Conservation (phyloP, 2,329 filamentous ascomycete species). For the Exophiala lecanii-corni region DNA sequence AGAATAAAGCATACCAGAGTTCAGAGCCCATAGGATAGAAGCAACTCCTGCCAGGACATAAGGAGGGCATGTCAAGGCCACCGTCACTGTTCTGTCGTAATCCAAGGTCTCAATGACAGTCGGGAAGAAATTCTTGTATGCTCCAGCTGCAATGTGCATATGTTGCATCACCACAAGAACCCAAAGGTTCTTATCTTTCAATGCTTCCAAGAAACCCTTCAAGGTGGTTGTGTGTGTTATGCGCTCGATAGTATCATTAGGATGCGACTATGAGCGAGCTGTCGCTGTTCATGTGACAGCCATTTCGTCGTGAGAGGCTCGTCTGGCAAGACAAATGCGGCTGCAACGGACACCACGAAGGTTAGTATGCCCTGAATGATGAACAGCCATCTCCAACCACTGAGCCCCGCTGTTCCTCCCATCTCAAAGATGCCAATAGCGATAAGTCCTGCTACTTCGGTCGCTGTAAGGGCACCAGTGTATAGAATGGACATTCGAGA, state of each 20-base stretch:
- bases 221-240: conserved; percentile 34
- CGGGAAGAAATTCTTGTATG: conserved; percentile 44
- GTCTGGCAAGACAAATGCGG: conserved; percentile 39
- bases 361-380: conserved; percentile 52
- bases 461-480: conserved; percentile 56
- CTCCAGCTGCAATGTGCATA: conserved; percentile 42
- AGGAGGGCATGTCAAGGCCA: conserved; percentile 44
- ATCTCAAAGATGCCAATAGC: conserved; percentile 56
- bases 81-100: conserved; percentile 44
- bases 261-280: conserved; percentile 42
- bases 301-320: conserved; percentile 38
- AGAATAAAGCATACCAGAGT: conserved; percentile 3
- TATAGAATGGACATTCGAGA: conserved; percentile 53
- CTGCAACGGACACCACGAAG: conserved; percentile 38
- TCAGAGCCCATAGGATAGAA: conserved; percentile 11
- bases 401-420: conserved; percentile 50
- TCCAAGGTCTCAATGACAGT: conserved; percentile 46
- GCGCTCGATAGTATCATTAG: conserved; percentile 38
- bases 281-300: conserved; percentile 30
- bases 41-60: conserved; percentile 32
- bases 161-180: conserved; percentile 38
- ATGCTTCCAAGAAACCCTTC: conserved; percentile 39
- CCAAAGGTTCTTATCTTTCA: conserved; percentile 33
- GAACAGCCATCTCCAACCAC: conserved; percentile 60
- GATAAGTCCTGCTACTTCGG: conserved; percentile 56